Evolutionary conservation across 306 rosid genomes (phyloP).

Genomic region (Malus sylvestris): DNA sequence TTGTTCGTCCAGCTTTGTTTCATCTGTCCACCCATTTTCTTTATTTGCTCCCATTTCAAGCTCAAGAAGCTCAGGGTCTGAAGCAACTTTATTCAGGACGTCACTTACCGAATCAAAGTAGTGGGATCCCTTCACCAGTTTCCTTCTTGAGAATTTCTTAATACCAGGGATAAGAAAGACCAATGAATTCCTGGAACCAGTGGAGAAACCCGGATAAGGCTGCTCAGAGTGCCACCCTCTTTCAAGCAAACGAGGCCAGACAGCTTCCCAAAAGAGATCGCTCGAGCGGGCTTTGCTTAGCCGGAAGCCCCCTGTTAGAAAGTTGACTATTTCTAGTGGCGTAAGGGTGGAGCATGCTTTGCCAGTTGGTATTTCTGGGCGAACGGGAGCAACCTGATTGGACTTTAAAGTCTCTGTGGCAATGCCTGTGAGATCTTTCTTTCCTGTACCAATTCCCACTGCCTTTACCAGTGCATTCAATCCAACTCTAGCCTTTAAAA

Average conservation of each 20-base stretch:
- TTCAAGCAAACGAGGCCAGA: slow-evolving; percentile 96
- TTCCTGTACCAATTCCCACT: slow-evolving; percentile 79
- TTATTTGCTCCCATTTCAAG: slow-evolving; percentile 32
- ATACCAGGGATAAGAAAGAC: slow-evolving; percentile 86
- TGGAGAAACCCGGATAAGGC: slow-evolving; percentile 45
- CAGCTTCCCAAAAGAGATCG: slow-evolving; percentile 96
- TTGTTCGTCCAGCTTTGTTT: slow-evolving; percentile 37
- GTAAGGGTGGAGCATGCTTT: slow-evolving; percentile 75
- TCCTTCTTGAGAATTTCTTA: slow-evolving; percentile 64
- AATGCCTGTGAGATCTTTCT: slow-evolving; percentile 68
- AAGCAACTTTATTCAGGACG: slow-evolving; percentile 70
- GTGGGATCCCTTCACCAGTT: slow-evolving; percentile 67
- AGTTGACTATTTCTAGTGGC: slow-evolving; percentile 53
- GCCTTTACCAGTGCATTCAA: slow-evolving; percentile 69
- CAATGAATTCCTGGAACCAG: slow-evolving; percentile 47
- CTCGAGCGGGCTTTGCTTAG: slow-evolving; percentile 84
- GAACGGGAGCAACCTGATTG: slow-evolving; percentile 41
- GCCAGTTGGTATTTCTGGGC: slow-evolving; percentile 80
- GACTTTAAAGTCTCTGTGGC: slow-evolving; percentile 43
- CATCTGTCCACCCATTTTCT: slow-evolving; percentile 39
- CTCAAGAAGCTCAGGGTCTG: slow-evolving; percentile 74
- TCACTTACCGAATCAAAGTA: slow-evolving; percentile 78
- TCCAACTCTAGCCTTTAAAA: slow-evolving; percentile 58
- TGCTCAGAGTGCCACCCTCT: slow-evolving; percentile 99
- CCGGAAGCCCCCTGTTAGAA: slow-evolving; percentile 77